These are phyloP conservation scores for Hibiscus syriacus DNA, from an alignment of 345 rosid genomes.

Conservation along the genomic window DNA sequence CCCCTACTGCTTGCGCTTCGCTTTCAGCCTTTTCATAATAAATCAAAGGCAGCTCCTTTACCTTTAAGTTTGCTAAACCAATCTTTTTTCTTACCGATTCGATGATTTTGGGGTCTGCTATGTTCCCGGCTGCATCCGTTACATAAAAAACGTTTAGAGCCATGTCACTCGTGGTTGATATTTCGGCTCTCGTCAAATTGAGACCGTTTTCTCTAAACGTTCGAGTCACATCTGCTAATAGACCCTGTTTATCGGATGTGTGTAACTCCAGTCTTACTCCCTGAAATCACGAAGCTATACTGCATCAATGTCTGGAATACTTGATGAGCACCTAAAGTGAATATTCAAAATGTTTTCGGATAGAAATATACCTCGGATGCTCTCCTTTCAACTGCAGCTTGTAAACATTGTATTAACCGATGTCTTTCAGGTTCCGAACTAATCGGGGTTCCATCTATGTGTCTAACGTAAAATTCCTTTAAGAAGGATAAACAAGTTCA, in stretches of 20 bases:
- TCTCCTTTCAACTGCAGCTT: conserved; percentile 81
- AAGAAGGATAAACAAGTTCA: neutral
- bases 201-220: conserved; percentile 89
- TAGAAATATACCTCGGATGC: conserved; percentile 50
- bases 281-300: conserved; percentile 25
- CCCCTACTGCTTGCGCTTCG: conserved; percentile 67
- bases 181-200: conserved; percentile 83
- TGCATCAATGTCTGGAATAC: conserved; percentile 1
- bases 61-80: conserved; percentile 61
- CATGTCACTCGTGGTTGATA: conserved; percentile 50
- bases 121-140: conserved; percentile 63
- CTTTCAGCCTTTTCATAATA: conserved; percentile 34
- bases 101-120: conserved; percentile 75
- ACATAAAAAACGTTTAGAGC: conserved; percentile 71
- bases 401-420: conserved; percentile 75
- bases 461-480: conserved; percentile 85
- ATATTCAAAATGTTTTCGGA: neutral
- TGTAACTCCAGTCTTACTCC: conserved; percentile 82
- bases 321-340: neutral
- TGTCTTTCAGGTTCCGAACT: no score
- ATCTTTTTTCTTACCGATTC: conserved; percentile 59
- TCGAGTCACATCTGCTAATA: conserved; percentile 77
- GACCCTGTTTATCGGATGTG: conserved; percentile 55
- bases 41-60: conserved; percentile 68
- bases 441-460: conserved; percentile 89